Evolutionary conservation across 2,329 filamentous ascomycete species (phyloP).

Genomic region (Passalora sequoiae): DNA sequence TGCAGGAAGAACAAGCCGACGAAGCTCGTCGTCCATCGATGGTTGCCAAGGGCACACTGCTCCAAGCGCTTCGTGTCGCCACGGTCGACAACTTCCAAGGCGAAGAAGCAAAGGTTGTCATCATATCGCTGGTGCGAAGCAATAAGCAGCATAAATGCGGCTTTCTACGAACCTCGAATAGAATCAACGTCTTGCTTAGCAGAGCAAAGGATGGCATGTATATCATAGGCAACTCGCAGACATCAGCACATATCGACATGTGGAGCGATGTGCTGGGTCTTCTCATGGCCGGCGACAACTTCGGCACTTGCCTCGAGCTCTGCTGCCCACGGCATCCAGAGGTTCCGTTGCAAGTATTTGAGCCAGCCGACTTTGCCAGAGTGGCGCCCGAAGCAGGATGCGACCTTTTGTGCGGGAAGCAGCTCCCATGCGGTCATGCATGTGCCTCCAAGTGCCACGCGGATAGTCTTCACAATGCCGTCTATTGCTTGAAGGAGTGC

Average conservation of each 20-base stretch:
- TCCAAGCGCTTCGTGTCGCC: constrained; percentile 12
- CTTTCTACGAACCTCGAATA: constrained; percentile 62
- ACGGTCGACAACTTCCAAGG: constrained; percentile 67
- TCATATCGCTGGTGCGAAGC: constrained; percentile 67
- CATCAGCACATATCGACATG: constrained; percentile 55
- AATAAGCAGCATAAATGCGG: constrained; percentile 55
- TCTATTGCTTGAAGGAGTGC: constrained; percentile 41
- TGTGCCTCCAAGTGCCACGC: constrained; percentile 46
- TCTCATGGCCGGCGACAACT: constrained; percentile 42
- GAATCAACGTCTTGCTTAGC: constrained; percentile 65
- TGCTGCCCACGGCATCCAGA: constrained; percentile 58
- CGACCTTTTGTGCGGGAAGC: constrained; percentile 43
- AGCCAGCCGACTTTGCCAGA: constrained; percentile 54
- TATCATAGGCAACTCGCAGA: constrained; percentile 54
- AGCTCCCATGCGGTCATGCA: constrained; percentile 43
- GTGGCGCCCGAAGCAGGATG: constrained; percentile 61
- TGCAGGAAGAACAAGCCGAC: constrained; percentile 12
- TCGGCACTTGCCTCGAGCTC: constrained; percentile 51
- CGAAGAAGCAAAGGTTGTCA: constrained; percentile 66
- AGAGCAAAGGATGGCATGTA: constrained; percentile 68
- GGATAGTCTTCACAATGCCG: constrained; percentile 38
- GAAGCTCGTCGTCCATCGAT: constrained; percentile 4
- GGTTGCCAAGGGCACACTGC: constrained; percentile 21
- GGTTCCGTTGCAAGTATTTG: constrained; percentile 45
- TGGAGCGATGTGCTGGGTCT: constrained; percentile 57